Evolutionary conservation across 177 flowering plant genomes (phyloP).

Genomic region (Vitis hybrid): DNA sequence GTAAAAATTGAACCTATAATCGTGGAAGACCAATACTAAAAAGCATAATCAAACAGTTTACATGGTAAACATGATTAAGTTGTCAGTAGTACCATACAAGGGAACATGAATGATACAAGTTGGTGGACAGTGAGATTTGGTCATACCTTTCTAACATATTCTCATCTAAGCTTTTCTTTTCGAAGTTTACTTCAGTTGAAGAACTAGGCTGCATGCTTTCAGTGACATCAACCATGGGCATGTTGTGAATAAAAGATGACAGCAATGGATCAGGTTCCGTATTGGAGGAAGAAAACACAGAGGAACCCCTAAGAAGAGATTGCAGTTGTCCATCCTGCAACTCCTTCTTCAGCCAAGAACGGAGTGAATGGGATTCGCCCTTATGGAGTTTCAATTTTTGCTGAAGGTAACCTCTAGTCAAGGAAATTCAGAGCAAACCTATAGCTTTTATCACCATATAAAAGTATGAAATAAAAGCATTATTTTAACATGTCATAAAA

Average conservation of each 20-base stretch:
- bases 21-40: not conserved
- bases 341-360: slow-evolving; percentile 36
- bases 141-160: slow-evolving; percentile 34
- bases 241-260: slow-evolving; percentile 36
- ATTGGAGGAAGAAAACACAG: slow-evolving; percentile 28
- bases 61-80: not conserved
- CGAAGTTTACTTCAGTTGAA: slow-evolving; percentile 20
- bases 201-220: slow-evolving; percentile 24
- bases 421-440: slow-evolving; percentile 27
- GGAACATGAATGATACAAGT: not conserved
- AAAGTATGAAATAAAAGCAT: too few relatives aligned
- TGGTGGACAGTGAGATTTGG: not conserved
- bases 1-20: too few relatives aligned
- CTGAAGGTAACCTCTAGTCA: slow-evolving; percentile 44
- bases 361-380: slow-evolving; percentile 25
- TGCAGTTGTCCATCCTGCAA: slow-evolving; percentile 31
- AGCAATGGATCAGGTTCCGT: slow-evolving; percentile 40
- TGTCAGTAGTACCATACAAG: not conserved
- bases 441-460: not conserved
- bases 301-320: slow-evolving; percentile 21
- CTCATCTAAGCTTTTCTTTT: slow-evolving; percentile 25
- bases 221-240: slow-evolving; percentile 17
- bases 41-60: not conserved
- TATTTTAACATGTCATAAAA: too few relatives aligned
- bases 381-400: slow-evolving; percentile 31